A percentile compares a stretch with the other conserved stretches of the same genome.
Conservation (phyloP, 1,284 basidiomycete species). For the Puccinia horiana region DNA sequence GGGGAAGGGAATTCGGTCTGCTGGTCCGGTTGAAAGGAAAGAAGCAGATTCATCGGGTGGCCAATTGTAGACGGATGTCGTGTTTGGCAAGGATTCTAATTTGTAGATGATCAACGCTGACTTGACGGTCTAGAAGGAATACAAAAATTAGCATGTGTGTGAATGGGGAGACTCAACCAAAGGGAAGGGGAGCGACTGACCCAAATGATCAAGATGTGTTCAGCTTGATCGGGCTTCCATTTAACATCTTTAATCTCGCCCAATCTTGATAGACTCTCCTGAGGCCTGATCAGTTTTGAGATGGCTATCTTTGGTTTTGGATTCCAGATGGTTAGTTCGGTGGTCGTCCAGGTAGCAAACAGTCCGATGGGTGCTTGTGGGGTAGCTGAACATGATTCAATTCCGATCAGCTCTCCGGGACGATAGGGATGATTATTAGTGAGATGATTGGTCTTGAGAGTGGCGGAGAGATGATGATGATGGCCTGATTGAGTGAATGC, state of each 20-base stretch:
- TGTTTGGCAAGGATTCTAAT: conserved; percentile 20
- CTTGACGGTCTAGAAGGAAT: conserved; percentile 14
- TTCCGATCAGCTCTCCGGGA: conserved; percentile 8
- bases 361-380: conserved; percentile 23
- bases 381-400: not conserved
- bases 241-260: conserved; percentile 26
- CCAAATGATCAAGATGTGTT: conserved; percentile 27
- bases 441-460: not conserved
- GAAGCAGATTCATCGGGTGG: conserved; percentile 19
- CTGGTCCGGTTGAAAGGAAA: conserved; percentile 45
- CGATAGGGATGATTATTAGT: not conserved
- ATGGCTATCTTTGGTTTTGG: conserved; percentile 42
- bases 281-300: conserved; percentile 24
- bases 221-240: conserved; percentile 35
- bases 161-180: no score
- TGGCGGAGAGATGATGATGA: not conserved
- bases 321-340: conserved; percentile 37
- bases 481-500: not conserved
- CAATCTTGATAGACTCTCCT: conserved; percentile 6
- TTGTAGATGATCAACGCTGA: conserved; percentile 31
- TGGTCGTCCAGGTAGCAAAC: conserved; percentile 47
- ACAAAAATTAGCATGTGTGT: not conserved
- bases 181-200: not conserved
- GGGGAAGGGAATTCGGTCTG: conserved; percentile 45
- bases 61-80: conserved; percentile 35